These are phyloP conservation scores for Haplographium delicatum DNA, from an alignment of 495 filamentous ascomycete species.

Conservation along the genomic window DNA sequence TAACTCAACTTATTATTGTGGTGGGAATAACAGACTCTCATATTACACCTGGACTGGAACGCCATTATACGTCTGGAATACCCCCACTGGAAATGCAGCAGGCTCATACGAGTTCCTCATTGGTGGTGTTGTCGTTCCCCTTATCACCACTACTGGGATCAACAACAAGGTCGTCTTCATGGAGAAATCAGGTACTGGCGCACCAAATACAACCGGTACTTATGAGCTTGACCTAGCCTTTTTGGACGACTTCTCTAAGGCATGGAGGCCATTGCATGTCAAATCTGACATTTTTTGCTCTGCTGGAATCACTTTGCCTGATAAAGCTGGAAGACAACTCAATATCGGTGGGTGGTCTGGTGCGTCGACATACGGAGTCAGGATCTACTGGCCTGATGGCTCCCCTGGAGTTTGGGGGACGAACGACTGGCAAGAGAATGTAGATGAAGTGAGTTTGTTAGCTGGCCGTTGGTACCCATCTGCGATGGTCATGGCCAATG, in stretches of 20 bases:
- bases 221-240: conserved; percentile 55
- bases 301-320: conserved; percentile 54
- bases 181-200: conserved; percentile 56
- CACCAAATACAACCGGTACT: conserved; percentile 54
- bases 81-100: conserved; percentile 46
- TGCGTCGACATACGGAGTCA: conserved; percentile 56
- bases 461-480: conserved; percentile 61
- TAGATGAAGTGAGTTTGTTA: conserved; percentile 48
- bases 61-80: conserved; percentile 15
- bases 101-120: conserved; percentile 52
- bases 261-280: conserved; percentile 58
- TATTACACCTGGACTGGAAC: conserved; percentile 35
- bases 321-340: conserved; percentile 57
- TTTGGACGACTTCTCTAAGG: conserved; percentile 25
- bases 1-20: conserved; percentile 47
- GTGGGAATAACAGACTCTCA: conserved; percentile 45
- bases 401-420: conserved; percentile 45
- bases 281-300: conserved; percentile 65
- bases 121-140: conserved; percentile 52
- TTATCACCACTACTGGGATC: conserved; percentile 54
- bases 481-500: conserved; percentile 62
- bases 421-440: conserved; percentile 65
- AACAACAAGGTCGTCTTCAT: conserved; percentile 60
- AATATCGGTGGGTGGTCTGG: conserved; percentile 62
- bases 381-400: conserved; percentile 60